Conservation (phyloP, 495 filamentous ascomycete genomes). For the Penicillium goetzii region DNA sequence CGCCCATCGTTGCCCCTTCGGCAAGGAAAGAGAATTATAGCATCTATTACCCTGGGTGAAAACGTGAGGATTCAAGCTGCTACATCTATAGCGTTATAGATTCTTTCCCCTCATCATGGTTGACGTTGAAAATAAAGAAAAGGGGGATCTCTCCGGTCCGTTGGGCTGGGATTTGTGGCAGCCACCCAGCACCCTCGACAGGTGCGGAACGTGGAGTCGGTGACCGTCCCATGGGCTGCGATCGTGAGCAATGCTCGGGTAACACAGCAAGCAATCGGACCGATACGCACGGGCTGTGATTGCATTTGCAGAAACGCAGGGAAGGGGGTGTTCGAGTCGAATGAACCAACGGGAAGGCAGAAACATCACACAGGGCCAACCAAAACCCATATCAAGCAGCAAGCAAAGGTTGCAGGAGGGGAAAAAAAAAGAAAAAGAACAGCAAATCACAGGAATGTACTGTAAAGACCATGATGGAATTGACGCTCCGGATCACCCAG, state of each 20-base stretch:
- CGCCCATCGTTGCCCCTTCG: not conserved
- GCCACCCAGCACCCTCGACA: slow-evolving; percentile 12
- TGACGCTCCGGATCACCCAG: slow-evolving; percentile 3
- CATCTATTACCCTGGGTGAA: not conserved
- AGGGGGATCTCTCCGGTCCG: slow-evolving; percentile 24
- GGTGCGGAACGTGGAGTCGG: slow-evolving; percentile 24
- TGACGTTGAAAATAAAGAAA: slow-evolving; percentile 10
- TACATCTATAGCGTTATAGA: not conserved
- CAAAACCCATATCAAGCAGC: not conserved
- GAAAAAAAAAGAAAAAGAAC: not conserved
- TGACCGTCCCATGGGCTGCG: slow-evolving; percentile 12
- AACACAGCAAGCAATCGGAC: slow-evolving; percentile 12
- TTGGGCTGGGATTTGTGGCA: slow-evolving; percentile 28
- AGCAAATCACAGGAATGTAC: not conserved
- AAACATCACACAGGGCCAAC: not conserved
- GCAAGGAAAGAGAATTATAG: not conserved
- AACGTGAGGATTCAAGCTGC: not conserved
- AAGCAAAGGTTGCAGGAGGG: not conserved
- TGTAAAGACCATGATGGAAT: slow-evolving; percentile 1
- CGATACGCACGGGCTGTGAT: slow-evolving; percentile 12
- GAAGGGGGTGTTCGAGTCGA: not conserved
- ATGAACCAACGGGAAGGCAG: not conserved
- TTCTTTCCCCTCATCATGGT: not conserved
- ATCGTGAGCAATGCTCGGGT: slow-evolving; percentile 21
- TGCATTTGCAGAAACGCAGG: not conserved